Evolutionary conservation across 371 early-diverging fungal genomes (phyloP).

Genomic region (Fennellomyces sp.): DNA sequence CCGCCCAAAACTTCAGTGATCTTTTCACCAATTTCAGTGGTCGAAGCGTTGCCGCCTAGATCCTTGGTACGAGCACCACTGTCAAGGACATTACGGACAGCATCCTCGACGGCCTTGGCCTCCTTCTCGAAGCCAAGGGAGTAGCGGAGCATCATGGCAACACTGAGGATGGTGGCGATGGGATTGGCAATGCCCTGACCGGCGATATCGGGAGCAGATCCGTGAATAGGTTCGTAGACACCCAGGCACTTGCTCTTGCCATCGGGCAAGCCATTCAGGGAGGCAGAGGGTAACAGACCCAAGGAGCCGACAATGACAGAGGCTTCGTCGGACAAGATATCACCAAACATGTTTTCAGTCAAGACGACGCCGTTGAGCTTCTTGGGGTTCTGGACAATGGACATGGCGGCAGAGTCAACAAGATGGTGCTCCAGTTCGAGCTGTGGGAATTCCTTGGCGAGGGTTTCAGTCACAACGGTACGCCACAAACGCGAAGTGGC

Average conservation of each 20-base stretch:
- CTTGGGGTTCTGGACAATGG: constrained; percentile 89
- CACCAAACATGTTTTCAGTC: constrained; percentile 99
- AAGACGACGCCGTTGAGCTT: constrained; percentile 92
- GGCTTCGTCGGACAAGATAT: constrained; percentile 95
- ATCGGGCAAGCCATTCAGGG: constrained; percentile 83
- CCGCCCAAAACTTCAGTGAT: constrained; percentile 74
- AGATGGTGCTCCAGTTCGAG: constrained; percentile 84
- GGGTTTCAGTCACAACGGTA: constrained; percentile 84
- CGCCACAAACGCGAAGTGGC: constrained; percentile 98
- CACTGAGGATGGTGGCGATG: constrained; percentile 94
- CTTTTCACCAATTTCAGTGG: constrained; percentile 89
- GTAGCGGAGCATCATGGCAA: constrained; percentile 93
- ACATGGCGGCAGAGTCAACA: constrained; percentile 97
- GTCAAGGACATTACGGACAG: constrained; percentile 92
- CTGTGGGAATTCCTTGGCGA: constrained; percentile 86
- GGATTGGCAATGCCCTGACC: constrained; percentile 96
- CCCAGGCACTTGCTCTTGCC: constrained; percentile 77
- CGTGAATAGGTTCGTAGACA: constrained; percentile 97
- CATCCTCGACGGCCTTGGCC: constrained; percentile 88
- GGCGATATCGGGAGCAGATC: constrained; percentile 98
- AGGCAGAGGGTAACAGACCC: constrained; percentile 93
- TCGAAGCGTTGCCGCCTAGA: constrained; percentile 83
- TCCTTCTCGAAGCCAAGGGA: constrained; percentile 88
- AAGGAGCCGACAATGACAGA: constrained; percentile 94
- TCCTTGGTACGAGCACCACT: constrained; percentile 87